phyloP scores from a whole-genome alignment of 2,329 filamentous ascomycete species.

The Stachybotrys echinatus region DNA sequence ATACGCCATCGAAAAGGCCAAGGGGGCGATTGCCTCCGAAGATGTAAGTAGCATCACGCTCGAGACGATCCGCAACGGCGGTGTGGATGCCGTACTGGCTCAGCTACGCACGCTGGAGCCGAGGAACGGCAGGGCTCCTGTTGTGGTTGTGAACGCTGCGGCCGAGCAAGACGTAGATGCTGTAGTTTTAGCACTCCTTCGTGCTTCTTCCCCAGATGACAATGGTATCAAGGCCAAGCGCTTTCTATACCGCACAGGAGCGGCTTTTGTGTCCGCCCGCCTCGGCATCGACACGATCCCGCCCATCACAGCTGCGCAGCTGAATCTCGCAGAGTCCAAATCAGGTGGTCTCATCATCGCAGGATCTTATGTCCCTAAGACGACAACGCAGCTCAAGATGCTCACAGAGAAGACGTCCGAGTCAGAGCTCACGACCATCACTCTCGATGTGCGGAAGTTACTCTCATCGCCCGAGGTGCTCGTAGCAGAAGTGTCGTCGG shows the following conservation, averaged over 20 bases:
- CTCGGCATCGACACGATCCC: conserved; percentile 46
- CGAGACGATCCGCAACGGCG: conserved; percentile 41
- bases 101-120: conserved; percentile 29
- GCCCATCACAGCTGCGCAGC: conserved; percentile 40
- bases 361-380: conserved; percentile 55
- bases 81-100: conserved; percentile 33
- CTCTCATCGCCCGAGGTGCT: conserved; percentile 29
- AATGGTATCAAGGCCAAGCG: conserved; percentile 20
- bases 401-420: conserved; percentile 33
- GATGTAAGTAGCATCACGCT: conserved; percentile 38
- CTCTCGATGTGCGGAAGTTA: conserved; percentile 42
- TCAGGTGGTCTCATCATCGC: conserved; percentile 49
- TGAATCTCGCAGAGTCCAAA: conserved; percentile 28
- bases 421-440: conserved; percentile 35
- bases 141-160: conserved; percentile 48
- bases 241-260: conserved; percentile 34
- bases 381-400: conserved; percentile 46
- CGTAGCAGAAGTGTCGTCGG: conserved; percentile 21
- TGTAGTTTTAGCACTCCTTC: conserved; percentile 47
- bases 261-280: conserved; percentile 38
- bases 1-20: conserved; percentile 50
- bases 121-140: conserved; percentile 17
- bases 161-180: conserved; percentile 51
- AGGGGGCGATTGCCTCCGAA: conserved; percentile 30
- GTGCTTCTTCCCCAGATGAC: conserved; percentile 32